Conservation (phyloP, 306 rosid genomes). For the Cucurbita argyrosperma region DNA sequence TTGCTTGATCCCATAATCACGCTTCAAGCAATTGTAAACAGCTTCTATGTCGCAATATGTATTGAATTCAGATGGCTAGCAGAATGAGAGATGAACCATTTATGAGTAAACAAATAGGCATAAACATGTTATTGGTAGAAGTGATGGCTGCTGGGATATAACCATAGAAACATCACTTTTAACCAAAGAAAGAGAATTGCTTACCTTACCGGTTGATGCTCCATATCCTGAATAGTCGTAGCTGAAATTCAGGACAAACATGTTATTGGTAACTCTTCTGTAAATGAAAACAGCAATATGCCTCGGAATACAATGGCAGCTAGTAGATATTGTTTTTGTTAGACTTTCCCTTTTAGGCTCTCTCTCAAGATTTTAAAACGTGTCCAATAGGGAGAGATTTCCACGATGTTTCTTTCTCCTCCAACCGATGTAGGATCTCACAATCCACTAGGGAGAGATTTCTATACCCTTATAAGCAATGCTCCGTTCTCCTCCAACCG, state of each 20-base stretch:
- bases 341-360: too few species aligned
- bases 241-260: conserved; percentile 36
- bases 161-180: background rate
- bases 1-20: conserved; percentile 56
- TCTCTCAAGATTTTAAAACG: too few species aligned
- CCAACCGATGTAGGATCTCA: too few species aligned
- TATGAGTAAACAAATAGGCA: conserved; percentile 1
- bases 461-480: too few species aligned
- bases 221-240: conserved; percentile 98
- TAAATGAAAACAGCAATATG: background rate
- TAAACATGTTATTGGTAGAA: background rate
- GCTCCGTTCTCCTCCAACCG: too few species aligned
- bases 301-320: background rate
- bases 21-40: conserved; percentile 85
- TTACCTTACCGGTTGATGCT: conserved; percentile 88
- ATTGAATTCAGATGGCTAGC: conserved; percentile 87
- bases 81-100: conserved; percentile 18
- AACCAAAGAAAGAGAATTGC: conserved; percentile 4
- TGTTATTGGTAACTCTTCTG: background rate
- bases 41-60: conserved; percentile 88
- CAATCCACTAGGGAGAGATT: too few species aligned
- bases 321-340: too few species aligned
- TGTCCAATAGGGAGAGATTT: too few species aligned
- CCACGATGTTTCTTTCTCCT: too few species aligned
- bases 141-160: background rate